phyloP scores from a whole-genome alignment of 495 filamentous ascomycete species.

The Aspergillus olivimuriae region DNA sequence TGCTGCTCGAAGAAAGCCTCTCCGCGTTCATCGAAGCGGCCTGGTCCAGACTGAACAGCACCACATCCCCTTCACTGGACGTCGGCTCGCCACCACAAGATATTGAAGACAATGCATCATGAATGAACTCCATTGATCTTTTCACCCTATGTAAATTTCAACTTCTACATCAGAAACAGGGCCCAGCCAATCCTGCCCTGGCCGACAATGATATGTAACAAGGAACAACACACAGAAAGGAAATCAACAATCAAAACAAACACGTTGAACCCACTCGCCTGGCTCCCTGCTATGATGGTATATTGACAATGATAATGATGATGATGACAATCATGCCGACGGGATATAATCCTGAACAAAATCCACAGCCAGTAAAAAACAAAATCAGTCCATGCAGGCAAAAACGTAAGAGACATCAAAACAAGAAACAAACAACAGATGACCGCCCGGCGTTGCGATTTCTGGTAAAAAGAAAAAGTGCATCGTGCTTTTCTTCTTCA shows the following conservation, averaged over 20 bases:
- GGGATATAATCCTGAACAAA: constrained; percentile 17
- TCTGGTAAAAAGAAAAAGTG: neutral
- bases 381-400: constrained; percentile 5
- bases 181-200: constrained; percentile 8
- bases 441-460: neutral
- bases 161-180: constrained; percentile 16
- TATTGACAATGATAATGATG: constrained; percentile 21
- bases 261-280: constrained; percentile 22
- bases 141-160: constrained; percentile 20
- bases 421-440: constrained; percentile 3
- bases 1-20: too few species aligned
- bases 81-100: too few species aligned
- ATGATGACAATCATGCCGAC: constrained; percentile 16
- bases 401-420: neutral
- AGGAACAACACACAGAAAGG: constrained; percentile 5
- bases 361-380: constrained; percentile 10
- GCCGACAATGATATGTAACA: constrained; percentile 14
- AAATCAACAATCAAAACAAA: constrained; percentile 15
- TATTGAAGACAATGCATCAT: too few species aligned
- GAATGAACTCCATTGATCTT: constrained; percentile 5
- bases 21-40: too few species aligned
- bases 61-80: too few species aligned
- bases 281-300: constrained; percentile 26
- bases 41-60: too few species aligned
- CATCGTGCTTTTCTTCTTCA: neutral